Base-by-base conservation (phyloP, 306 rosid species). In the Boehmeria nivea region DNA sequence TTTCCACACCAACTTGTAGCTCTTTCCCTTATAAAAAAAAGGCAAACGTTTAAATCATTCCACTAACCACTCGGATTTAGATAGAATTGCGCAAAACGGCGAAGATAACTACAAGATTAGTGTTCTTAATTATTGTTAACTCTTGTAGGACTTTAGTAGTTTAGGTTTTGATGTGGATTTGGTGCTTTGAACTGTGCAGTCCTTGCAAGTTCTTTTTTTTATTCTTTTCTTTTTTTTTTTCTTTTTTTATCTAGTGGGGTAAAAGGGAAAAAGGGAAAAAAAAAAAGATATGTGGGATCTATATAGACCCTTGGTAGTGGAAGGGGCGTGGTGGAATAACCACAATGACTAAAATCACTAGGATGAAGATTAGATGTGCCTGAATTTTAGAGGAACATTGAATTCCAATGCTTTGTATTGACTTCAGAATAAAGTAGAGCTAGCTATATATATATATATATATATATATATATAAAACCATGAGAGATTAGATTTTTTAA, bases 301-400 rank as follows among this genome's bases (percentile, higher is more conserved):
- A 25, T 57, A 22, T 17, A 19, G 31, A 26, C 55, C 65, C 12
- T 27, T 25, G 47, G 14, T 52, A 65, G 57, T 53, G 71, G 58
- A 40, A 48, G 20, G 19, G n/a, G n/a, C n/a, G 24, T 43, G 18
- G 39, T 65, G 68, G 63, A 33, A 46, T 46, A 16, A 39, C 67
- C 43, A 60, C 67, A 47, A 59, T 38, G 24, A 46, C 11, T 37
- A 37, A n/a, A 26, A 20, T 16, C 65, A 21, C 7, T 49, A 49
- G 17, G 49, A 27, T 12, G 27, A 67, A 59, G 27, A 23, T 19
- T 43, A 40, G 22, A 17, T 51, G 28, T 40, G 51, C 48, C 8
- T 55, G 40, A 57, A 66, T 57, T 66, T 49, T n/a, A n/a, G n/a
- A n/a, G n/a, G n/a, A n/a, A n/a, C n/a, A n/a, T n/a, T 42, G 16